Evolutionary conservation across 148 eudicot genomes (phyloP), one percentile per base, ranked within the genome.

Genomic region (Cornus suecica): DNA sequence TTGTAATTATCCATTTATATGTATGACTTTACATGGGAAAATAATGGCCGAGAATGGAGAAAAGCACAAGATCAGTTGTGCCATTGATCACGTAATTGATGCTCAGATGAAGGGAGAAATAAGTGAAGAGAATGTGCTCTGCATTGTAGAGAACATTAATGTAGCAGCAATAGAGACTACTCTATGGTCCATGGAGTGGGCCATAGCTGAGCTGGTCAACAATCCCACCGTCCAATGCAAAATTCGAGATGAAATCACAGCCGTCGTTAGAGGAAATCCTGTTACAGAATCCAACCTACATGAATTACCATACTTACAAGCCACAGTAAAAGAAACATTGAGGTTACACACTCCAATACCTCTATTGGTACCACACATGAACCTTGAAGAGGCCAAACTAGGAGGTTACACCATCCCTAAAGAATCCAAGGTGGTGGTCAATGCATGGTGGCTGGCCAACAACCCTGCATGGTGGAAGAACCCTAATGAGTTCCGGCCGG

Each of bases 101-200:
- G 90, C 95, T 14, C 74, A 90, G 70, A 77, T 63, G 64, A 87
- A 83, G 65, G 95, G 95, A 73, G 95, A 90, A 77, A 87, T 90
- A 77, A 90, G 37, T 37, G 87, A 87, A 64, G 90, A 90, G 2
- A 88, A 90, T 79, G 90, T 90, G 1, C 84, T 90, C 30, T 90
- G 88, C 85, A 90, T 90, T n/a, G 94, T 90, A 1, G 94, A 90
- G 66, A 90, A 90, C 87, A 88, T 90, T 74, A 90, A 90, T 41
- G 94, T 90, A 31, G 86, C 88, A 37, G 94, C 94, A 26, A 88
- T 90, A n/a, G 94, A 90, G 80, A 90, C 94, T 30, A 90, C 94
- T 11, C 67, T 90, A 10, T 90, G 94, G 94, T 88, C 92, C 29
- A 86, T 90, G 76, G 94, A 90, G 66, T 90, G 94, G 94, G 92